Conservation (phyloP, 176 grass and related monocot genomes). For the Elaeis guineensis region DNA sequence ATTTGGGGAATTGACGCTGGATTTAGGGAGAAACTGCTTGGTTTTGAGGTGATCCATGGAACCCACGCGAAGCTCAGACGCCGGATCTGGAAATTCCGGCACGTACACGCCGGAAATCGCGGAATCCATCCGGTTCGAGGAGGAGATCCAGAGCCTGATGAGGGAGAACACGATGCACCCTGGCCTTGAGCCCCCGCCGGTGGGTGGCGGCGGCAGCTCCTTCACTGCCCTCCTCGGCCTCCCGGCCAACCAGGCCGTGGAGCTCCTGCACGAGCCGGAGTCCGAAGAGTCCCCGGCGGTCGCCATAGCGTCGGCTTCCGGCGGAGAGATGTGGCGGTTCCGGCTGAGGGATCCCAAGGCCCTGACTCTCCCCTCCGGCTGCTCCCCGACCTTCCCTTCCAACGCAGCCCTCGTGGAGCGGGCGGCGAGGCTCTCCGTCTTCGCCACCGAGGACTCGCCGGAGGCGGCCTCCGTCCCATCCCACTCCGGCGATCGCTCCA, state of each 20-base stretch:
- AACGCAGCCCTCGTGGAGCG: slow-evolving; percentile 49
- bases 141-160: slow-evolving; percentile 26
- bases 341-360: too few species aligned
- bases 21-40: background rate
- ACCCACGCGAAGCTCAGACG: background rate
- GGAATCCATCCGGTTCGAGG: slow-evolving; percentile 24
- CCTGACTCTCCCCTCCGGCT: slow-evolving; percentile 22
- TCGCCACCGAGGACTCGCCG: slow-evolving; percentile 10
- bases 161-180: slow-evolving; percentile 8
- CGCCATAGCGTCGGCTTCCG: slow-evolving; percentile 9
- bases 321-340: background rate
- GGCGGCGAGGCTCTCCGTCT: slow-evolving; percentile 46
- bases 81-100: slow-evolving; percentile 9
- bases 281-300: background rate
- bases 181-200: background rate
- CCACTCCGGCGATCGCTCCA: background rate
- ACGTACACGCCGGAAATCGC: slow-evolving; percentile 15
- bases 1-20: background rate
- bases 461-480: background rate
- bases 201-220: slow-evolving; percentile 8
- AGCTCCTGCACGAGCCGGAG: slow-evolving; percentile 50
- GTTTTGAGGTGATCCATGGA: background rate
- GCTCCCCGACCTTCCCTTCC: slow-evolving; percentile 44
- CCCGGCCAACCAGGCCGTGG: slow-evolving; percentile 18
- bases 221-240: slow-evolving; percentile 24